Base-by-base conservation (phyloP, 2,329 filamentous ascomycete genomes). In the Diaporthe citrichinensis region DNA sequence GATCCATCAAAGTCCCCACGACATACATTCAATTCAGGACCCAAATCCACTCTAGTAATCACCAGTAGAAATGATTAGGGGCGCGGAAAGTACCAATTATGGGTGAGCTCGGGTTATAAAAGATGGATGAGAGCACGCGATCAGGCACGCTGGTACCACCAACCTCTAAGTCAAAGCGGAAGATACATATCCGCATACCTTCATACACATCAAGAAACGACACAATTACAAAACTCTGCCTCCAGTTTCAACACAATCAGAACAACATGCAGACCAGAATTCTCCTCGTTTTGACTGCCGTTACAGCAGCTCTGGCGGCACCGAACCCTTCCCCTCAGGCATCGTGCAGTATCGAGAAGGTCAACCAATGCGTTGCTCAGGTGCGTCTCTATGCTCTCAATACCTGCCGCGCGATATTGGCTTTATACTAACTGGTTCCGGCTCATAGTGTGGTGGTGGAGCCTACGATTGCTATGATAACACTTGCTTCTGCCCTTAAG, bases 331-430 rank as follows among this genome's bases (percentile, higher is more conserved):
- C 53, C 14, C 53, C 25, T 10, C 28, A 57, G 28, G 28, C 53
- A 57, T 34, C 53, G 6, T 20, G 53, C 23, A 31, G 12, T 9
- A 25, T 28, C n/a, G 25, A 55, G 51, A 55, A 28, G 51, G n/a
- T 55, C 51, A 55, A 55, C n/a, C 51, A 55, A 55, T 55, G 51
- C 51, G n/a, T 55, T 15, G 28, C 51, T 55, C 51, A 55, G 25
- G 51, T 55, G 51, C 51, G 51, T 55, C 28, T 7, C 10, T 15
- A 28, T 55, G n/a, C 25, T 55, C n/a, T 28, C 51, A 55, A 14
- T 55, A 55, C 7, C 12, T 55, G n/a, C 7, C 51, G 12, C 51
- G 49, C n/a, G n/a, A 28, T 25, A 28, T 28, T 15, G 12, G 51
- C n/a, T 2, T 17, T 10, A 7, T 15, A 4, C 51, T 55, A 15